Percentiles rank a stretch among this genome's conserved stretches.
Conservation (phyloP, 208 protist species). For the Phytomonas francai region DNA sequence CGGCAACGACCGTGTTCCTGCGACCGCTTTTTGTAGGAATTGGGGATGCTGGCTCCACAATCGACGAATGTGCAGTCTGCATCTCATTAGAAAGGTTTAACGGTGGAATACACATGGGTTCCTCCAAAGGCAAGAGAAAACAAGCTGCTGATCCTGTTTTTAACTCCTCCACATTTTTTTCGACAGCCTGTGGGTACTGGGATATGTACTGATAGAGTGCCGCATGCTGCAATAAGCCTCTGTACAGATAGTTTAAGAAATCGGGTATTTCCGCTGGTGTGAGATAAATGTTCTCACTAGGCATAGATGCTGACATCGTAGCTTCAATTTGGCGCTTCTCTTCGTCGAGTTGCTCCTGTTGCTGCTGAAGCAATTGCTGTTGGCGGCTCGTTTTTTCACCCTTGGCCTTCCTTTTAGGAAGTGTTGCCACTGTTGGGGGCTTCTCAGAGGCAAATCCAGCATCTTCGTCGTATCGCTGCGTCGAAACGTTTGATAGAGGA, state of each 20-base stretch:
- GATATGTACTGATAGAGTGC: neutral
- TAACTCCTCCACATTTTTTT: neutral
- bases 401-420: neutral
- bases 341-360: slow-evolving; percentile 1
- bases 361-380: slow-evolving; percentile 5
- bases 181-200: neutral
- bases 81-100: neutral
- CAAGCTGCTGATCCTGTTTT: neutral
- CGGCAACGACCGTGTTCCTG: neutral
- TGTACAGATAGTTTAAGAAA: neutral
- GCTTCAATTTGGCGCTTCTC: neutral
- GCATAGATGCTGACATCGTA: slow-evolving; percentile 1
- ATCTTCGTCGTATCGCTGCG: neutral
- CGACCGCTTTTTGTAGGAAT: neutral
- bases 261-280: neutral
- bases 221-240: neutral
- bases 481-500: neutral
- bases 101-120: neutral
- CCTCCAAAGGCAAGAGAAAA: neutral
- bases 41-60: neutral
- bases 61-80: neutral
- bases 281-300: slow-evolving; percentile 1
- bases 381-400: neutral
- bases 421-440: neutral
- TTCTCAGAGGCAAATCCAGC: neutral